A percentile compares a stretch with the other conserved stretches of the same genome.
Evolutionary conservation across 257 asterid species (phyloP).

Genomic region (Asclepias syriaca): DNA sequence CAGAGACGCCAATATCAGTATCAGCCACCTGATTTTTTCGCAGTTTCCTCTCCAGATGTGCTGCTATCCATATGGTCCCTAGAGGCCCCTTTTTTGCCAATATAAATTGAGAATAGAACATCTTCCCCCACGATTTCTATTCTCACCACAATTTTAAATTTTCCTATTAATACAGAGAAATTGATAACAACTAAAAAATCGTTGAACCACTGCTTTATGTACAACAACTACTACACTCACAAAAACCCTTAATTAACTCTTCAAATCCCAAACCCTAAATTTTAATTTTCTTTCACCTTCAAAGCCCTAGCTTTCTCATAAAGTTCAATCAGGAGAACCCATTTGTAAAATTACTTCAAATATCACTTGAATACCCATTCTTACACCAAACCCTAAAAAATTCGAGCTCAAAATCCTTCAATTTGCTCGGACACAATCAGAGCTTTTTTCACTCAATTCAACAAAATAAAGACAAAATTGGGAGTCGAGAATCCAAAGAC

Average conservation of each 20-base stretch:
- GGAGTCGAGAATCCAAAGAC: background rate
- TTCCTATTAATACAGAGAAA: background rate
- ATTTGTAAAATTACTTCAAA: conserved; percentile 8
- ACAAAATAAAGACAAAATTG: background rate
- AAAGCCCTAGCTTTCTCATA: conserved; percentile 4
- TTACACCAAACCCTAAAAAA: conserved; percentile 17
- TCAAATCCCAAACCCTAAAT: conserved; percentile 3
- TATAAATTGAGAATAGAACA: conserved; percentile 96
- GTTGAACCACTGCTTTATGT: background rate
- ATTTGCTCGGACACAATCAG: conserved; percentile 4
- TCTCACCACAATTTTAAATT: background rate
- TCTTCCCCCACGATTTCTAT: conserved; percentile 24
- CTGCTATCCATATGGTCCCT: conserved; percentile 99
- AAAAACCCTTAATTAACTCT: background rate
- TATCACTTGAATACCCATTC: conserved; percentile 16
- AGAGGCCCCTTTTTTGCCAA: conserved; percentile 97
- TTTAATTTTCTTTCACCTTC: background rate
- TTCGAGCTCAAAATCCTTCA: background rate
- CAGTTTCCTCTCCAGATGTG: conserved; percentile 94
- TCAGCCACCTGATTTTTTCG: conserved; percentile 99
- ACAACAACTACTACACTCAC: background rate
- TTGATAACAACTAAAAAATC: background rate
- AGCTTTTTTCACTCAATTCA: background rate
- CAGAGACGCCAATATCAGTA: conserved; percentile 95
- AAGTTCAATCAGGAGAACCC: conserved; percentile 22